Evolutionary conservation across 306 rosid genomes (phyloP).

Genomic region (Delonix regia): DNA sequence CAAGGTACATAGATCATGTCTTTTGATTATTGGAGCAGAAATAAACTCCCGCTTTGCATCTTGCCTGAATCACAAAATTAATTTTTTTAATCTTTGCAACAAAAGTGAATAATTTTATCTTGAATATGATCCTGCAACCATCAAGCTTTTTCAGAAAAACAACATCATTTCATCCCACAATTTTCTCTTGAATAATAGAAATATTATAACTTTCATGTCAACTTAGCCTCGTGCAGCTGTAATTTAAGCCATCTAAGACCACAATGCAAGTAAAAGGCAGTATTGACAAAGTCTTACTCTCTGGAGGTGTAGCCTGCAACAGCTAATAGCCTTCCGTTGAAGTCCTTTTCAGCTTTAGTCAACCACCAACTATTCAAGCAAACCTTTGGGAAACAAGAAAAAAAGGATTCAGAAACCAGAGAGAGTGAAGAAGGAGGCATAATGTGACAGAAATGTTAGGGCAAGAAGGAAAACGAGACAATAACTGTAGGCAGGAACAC

Average conservation of each 20-base stretch:
- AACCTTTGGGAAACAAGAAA: constrained; percentile 43
- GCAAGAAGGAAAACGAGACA: neutral
- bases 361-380: constrained; percentile 75
- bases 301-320: constrained; percentile 60
- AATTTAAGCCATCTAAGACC: neutral
- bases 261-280: neutral
- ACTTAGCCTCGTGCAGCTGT: neutral
- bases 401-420: neutral
- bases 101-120: neutral
- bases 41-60: constrained; percentile 56
- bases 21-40: constrained; percentile 65
- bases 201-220: neutral
- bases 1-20: constrained; percentile 54
- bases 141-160: neutral
- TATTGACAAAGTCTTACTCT: constrained; percentile 37
- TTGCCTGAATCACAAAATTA: constrained; percentile 43
- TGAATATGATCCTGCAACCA: neutral
- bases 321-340: constrained; percentile 55
- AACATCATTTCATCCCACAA: constrained; percentile 1
- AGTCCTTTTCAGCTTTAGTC: constrained; percentile 40
- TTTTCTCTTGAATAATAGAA: neutral
- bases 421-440: neutral
- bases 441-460: neutral
- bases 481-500: constrained; percentile 40
- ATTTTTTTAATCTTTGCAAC: neutral